A percentile compares a stretch with the other conserved stretches of the same genome.
Conservation (phyloP, 192 early-diverging fungal genomes). For the Bifiguratus adelaidae region DNA sequence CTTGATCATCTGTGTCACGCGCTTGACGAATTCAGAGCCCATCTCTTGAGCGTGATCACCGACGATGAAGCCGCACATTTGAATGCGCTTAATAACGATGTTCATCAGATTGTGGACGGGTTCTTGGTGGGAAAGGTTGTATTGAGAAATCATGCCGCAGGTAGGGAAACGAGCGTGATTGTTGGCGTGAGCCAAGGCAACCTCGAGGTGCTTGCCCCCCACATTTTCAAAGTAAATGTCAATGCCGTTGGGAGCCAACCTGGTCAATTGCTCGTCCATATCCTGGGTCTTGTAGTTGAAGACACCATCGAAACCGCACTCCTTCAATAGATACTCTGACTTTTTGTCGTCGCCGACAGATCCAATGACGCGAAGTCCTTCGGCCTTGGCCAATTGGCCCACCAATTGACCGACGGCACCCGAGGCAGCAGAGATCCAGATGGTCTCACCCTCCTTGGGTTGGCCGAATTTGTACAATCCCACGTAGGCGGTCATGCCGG, state of each 20-base stretch:
- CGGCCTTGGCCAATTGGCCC: conserved; percentile 68
- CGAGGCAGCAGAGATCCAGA: conserved; percentile 73
- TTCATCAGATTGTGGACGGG: conserved; percentile 41
- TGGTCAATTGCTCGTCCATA: conserved; percentile 33
- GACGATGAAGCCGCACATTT: conserved; percentile 59
- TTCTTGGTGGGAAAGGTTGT: conserved; percentile 35
- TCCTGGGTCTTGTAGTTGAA: conserved; percentile 88
- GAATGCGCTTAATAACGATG: conserved; percentile 43
- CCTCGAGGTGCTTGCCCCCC: conserved; percentile 72
- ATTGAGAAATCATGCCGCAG: conserved; percentile 69
- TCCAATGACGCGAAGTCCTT: conserved; percentile 76
- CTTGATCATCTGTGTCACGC: conserved; percentile 43
- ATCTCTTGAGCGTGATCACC: conserved; percentile 28
- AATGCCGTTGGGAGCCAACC: conserved; percentile 65
- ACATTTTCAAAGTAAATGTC: conserved; percentile 87
- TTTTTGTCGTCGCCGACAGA: conserved; percentile 80
- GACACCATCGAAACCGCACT: conserved; percentile 67
- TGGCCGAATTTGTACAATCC: conserved; percentile 52
- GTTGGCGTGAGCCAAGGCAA: conserved; percentile 54
- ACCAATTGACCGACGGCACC: conserved; percentile 67
- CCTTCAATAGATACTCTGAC: conserved; percentile 49
- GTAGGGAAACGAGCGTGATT: conserved; percentile 51
- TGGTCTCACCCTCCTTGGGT: conserved; percentile 72
- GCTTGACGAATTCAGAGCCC: conserved; percentile 39
- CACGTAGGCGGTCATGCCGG: conserved; percentile 68